Percentiles rank a stretch among this genome's conserved stretches.
Evolutionary conservation across 1,139 yeast genomes (phyloP).

Genomic region (Casaregolazyma suthepensis): DNA sequence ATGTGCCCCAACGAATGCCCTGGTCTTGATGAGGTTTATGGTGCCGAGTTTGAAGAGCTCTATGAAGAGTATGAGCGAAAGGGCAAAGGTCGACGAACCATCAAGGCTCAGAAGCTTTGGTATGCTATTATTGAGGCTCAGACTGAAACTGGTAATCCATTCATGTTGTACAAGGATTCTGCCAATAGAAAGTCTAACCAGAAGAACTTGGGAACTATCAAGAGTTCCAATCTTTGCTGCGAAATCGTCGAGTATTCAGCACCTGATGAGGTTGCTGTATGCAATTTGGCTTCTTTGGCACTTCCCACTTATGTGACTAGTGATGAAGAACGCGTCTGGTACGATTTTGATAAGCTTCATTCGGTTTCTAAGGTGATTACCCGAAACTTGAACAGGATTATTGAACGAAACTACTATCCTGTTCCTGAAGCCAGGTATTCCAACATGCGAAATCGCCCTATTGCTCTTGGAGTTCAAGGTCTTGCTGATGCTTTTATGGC

Average conservation of each 20-base stretch:
- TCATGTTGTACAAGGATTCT: conserved; percentile 85
- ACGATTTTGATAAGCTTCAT: conserved; percentile 67
- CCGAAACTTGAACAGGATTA: conserved; percentile 66
- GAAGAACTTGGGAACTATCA: conserved; percentile 79
- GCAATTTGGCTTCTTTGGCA: conserved; percentile 84
- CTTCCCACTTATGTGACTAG: conserved; percentile 59
- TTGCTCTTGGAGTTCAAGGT: conserved; percentile 88
- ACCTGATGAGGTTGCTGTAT: conserved; percentile 85
- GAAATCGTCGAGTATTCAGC: conserved; percentile 85
- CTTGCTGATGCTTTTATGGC: conserved; percentile 79
- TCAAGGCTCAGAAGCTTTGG: conserved; percentile 88
- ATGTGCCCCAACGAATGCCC: conserved; percentile 88
- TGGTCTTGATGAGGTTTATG: conserved; percentile 72
- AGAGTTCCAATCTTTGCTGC: conserved; percentile 84
- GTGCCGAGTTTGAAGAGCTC: conserved; percentile 70
- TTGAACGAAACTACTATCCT: conserved; percentile 77
- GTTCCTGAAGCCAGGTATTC: conserved; percentile 62
- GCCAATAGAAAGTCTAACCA: conserved; percentile 80
- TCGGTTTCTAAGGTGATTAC: conserved; percentile 67
- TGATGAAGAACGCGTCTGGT: conserved; percentile 47
- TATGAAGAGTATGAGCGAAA: conserved; percentile 68
- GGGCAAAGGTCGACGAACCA: conserved; percentile 62
- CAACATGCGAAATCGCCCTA: conserved; percentile 74
- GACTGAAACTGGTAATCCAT: conserved; percentile 90
- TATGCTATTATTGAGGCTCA: conserved; percentile 80